Percentiles rank a stretch among this genome's conserved stretches.
These are phyloP conservation scores for Penicillium sp. DNA, from an alignment of 2,329 filamentous ascomycete genomes.

Conservation along the genomic window DNA sequence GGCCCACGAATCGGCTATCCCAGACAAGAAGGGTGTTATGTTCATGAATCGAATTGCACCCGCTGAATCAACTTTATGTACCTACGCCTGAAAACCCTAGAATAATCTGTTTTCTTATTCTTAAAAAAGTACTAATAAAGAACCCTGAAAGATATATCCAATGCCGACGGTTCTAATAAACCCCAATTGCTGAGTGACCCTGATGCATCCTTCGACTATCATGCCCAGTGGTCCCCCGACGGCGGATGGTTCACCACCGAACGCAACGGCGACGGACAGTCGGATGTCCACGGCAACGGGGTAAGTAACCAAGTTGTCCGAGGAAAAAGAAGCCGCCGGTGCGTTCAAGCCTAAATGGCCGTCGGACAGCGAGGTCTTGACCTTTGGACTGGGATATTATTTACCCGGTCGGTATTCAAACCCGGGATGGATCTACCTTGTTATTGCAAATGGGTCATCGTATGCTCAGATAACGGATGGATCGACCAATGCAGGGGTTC, in stretches of 20 bases:
- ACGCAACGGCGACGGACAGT: slow-evolving; percentile 13
- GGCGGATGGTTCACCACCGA: slow-evolving; percentile 15
- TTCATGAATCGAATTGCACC: not conserved
- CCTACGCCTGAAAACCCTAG: too few relatives aligned
- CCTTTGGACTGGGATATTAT: slow-evolving; percentile 40
- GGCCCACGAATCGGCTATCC: too few relatives aligned
- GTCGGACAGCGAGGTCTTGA: slow-evolving; percentile 34
- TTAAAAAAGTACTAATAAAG: too few relatives aligned
- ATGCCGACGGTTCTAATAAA: not conserved
- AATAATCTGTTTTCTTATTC: too few relatives aligned
- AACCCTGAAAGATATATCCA: not conserved
- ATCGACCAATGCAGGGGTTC: not conserved
- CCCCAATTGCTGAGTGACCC: not conserved
- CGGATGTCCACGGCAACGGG: slow-evolving; percentile 38
- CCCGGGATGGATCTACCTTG: slow-evolving; percentile 21
- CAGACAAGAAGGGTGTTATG: not conserved
- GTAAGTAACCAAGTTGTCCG: slow-evolving; percentile 18
- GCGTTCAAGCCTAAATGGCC: slow-evolving; percentile 42
- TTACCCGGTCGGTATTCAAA: slow-evolving; percentile 31
- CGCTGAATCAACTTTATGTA: not conserved
- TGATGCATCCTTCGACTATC: slow-evolving; percentile 13
- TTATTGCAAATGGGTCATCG: slow-evolving; percentile 13
- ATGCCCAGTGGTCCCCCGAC: slow-evolving; percentile 13
- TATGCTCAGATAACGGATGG: not conserved
- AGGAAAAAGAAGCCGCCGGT: slow-evolving; percentile 26